Evolutionary conservation across 139 green algal genomes (phyloP).

Genomic region (Diplosphaera chodatii): DNA sequence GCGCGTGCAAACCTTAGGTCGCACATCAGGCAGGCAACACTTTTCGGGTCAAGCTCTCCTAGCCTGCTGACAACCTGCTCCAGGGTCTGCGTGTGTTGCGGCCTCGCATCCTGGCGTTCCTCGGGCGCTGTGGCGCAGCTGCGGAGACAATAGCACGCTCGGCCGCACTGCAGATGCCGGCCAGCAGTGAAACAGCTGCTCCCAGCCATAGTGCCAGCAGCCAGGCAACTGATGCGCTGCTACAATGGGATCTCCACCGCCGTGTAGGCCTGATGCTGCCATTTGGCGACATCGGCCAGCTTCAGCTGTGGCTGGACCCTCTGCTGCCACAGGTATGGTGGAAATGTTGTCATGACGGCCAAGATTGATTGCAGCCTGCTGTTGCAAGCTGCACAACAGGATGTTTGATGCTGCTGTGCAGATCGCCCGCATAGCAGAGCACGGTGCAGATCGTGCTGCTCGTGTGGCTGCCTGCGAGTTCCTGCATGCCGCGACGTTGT

Average conservation of each 20-base stretch:
- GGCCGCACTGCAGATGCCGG: neutral
- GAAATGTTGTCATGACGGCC: too few species aligned
- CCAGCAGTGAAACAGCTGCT: neutral
- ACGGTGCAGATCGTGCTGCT: slow-evolving; percentile 1
- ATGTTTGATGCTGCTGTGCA: too few species aligned
- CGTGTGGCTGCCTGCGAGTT: slow-evolving; percentile 21
- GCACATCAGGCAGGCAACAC: too few species aligned
- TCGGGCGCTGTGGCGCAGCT: slow-evolving; percentile 5
- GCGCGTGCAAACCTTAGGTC: too few species aligned
- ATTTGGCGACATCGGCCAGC: neutral
- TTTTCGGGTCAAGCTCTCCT: too few species aligned
- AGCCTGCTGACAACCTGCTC: too few species aligned
- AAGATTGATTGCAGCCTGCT: too few species aligned
- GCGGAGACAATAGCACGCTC: slow-evolving; percentile 5
- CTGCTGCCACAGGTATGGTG: slow-evolving; percentile 15
- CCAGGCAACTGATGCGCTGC: too few species aligned
- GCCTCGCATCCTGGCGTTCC: slow-evolving; percentile 15
- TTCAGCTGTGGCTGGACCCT: slow-evolving; percentile 11
- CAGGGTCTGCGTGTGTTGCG: slow-evolving; percentile 17
- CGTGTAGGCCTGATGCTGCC: slow-evolving; percentile 6
- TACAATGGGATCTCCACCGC: slow-evolving; percentile 9
- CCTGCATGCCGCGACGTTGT: slow-evolving; percentile 19
- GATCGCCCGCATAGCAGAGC: slow-evolving; percentile 16
- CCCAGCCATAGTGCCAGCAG: neutral
- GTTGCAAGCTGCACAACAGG: too few species aligned